Evolutionary conservation across 495 filamentous ascomycete genomes (phyloP), one percentile per base, ranked within the genome.

Genomic region (Annulohypoxylon stygium): DNA sequence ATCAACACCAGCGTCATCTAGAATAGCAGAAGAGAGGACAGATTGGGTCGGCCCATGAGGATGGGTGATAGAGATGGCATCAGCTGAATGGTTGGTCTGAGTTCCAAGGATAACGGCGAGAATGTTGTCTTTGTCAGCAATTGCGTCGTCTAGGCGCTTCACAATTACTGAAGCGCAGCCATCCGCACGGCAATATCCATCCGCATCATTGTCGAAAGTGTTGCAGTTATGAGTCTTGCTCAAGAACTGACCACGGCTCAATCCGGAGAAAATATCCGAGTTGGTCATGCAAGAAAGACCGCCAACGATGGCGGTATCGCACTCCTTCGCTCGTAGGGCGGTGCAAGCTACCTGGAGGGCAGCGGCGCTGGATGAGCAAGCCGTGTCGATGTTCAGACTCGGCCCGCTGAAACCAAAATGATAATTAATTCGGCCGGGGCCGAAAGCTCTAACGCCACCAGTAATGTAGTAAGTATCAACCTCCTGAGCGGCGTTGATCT

Each of bases 391-490:
- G 73, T 89, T 93, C 76, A 93, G 89, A 71, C 92, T 96, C 0
- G 94, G 94, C 0, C 94, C 94, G 69, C 89, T 91, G 78, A 97
- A 97, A 61, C 94, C 94, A 78, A 97, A 93, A 75, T 93, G 92
- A 60, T 88, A 88, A 75, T 96, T 97, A 77, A 97, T 95, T 34
- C 94, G 88, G 2, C 94, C 95, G 0, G 95, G 93, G 1, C 90
- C 91, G 67, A 97, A 97, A 14, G 94, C 94, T 47, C 93, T 88
- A 16, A 95, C 91, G 75, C 92, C 94, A 54, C 94, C 94, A 0
- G 94, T 93, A 76, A 97, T 97, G 82, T 90, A 97, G 78, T 97
- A 97, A 1, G 94, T 97, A 78, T 97, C 94, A 64, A 97, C 90
- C 67, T 97, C 93, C 75, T 98, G 90, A 14, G 92, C 91, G 54